Evolutionary conservation across 2,329 filamentous ascomycete genomes (phyloP), one percentile per base, ranked within the genome.

Genomic region (Penicillium expansum): DNA sequence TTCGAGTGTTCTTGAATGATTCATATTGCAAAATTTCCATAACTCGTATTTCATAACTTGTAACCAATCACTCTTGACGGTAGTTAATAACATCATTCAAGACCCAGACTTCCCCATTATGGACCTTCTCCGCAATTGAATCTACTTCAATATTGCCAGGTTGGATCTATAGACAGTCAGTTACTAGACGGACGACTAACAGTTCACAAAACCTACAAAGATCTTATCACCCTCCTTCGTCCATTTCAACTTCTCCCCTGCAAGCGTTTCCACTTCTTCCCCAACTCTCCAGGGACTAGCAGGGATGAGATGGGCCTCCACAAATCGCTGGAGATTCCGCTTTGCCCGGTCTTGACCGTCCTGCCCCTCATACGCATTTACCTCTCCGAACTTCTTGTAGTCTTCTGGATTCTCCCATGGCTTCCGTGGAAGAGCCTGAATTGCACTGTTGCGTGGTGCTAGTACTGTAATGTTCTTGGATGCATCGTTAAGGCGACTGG

Each of bases 41-140:
- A 20, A 48, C 10, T 58, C 44, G 49, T 63, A 39, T 35, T 24
- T 24, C 5, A 24, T 64, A 49, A 54, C 37, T 59, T 56, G 50
- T 63, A 35, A 57, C 16, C 10, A 32, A 49, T 42, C n/a, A 39
- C 29, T 42, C 14, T 61, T 53, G 70, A 42, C 58, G 63, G 37
- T 83, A 84, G 57, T 84, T 84, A 57, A 88, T 68, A 24, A 87
- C 83, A 5, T 79, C 81, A 62, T 84, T 84, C 58, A 90, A 69
- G 37, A 92, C 82, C 91, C 91, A 95, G 64, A 97, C 82, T 75
- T 97, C 90, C 4, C 94, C 94, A 71, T 97, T 99, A 4, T 85
- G 83, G 18, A 95, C 92, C 58, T 85, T 83, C 63, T 87, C 88
- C 2, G 87, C 88, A 50, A 96, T 80, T 56, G 80, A 86, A 41